Conservation (phyloP, 2,329 filamentous ascomycete species). For the Xylariomycetidae sp. region DNA sequence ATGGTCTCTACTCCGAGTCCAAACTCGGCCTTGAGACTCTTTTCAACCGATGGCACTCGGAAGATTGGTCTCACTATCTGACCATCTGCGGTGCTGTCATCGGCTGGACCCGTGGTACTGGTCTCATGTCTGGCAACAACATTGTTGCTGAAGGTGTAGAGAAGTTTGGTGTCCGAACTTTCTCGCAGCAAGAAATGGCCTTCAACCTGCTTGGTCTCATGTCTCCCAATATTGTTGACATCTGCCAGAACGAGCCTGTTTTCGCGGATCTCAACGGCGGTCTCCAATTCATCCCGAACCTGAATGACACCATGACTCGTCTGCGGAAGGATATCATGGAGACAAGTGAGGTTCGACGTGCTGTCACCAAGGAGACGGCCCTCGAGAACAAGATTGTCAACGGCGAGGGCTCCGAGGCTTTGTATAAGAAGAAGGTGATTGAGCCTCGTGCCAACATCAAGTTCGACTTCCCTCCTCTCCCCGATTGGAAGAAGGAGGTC, state of each 20-base stretch:
- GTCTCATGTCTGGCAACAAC: conserved; percentile 97
- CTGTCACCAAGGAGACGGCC: conserved; percentile 90
- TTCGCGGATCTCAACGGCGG: conserved; percentile 97
- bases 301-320: conserved; percentile 90
- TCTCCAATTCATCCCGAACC: conserved; percentile 91
- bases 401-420: conserved; percentile 81
- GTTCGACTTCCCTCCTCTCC: conserved; percentile 86
- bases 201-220: conserved; percentile 97
- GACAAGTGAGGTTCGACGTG: conserved; percentile 86
- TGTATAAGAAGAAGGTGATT: conserved; percentile 92
- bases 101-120: conserved; percentile 97
- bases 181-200: conserved; percentile 99
- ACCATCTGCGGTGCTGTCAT: conserved; percentile 98
- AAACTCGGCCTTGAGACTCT: conserved; percentile 95
- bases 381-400: conserved; percentile 98
- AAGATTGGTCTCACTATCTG: conserved; percentile 95
- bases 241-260: conserved; percentile 92
- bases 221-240: conserved; percentile 87
- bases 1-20: conserved; percentile 96
- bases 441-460: conserved; percentile 97
- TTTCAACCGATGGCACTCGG: conserved; percentile 97
- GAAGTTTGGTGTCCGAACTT: conserved; percentile 92
- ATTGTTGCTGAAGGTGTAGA: conserved; percentile 96
- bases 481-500: conserved; percentile 87
- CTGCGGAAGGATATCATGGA: conserved; percentile 93